phyloP scores from a whole-genome alignment of 371 early-diverging fungal species.

The Syncephalastrum monosporum region DNA sequence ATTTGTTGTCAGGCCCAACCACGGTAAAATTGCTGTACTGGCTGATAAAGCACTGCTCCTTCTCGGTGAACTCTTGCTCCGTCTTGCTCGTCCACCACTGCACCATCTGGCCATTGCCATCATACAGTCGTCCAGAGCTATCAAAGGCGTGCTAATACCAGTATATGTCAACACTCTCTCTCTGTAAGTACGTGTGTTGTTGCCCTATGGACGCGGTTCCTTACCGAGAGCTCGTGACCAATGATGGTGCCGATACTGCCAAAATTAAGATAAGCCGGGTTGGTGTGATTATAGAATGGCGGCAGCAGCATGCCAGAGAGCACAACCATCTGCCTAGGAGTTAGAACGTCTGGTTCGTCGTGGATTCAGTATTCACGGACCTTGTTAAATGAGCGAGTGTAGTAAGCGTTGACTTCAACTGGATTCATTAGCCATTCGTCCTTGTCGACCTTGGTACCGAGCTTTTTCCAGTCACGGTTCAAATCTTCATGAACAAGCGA shows the following conservation, averaged over 20 bases:
- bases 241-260: conserved; percentile 61
- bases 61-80: conserved; percentile 42
- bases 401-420: conserved; percentile 66
- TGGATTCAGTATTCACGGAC: not conserved
- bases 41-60: conserved; percentile 61
- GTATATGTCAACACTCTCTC: not conserved
- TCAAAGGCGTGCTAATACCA: conserved; percentile 47
- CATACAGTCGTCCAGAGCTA: conserved; percentile 54
- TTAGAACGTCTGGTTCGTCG: not conserved
- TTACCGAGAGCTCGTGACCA: conserved; percentile 65
- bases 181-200: not conserved
- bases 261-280: conserved; percentile 56
- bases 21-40: conserved; percentile 58
- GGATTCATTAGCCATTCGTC: conserved; percentile 56
- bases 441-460: conserved; percentile 44
- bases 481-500: not conserved
- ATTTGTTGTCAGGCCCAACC: conserved; percentile 20
- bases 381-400: conserved; percentile 46
- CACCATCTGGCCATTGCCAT: conserved; percentile 34
- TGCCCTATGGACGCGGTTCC: not conserved
- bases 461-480: conserved; percentile 20
- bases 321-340: conserved; percentile 42
- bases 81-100: conserved; percentile 72
- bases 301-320: conserved; percentile 60
- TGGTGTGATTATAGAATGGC: conserved; percentile 41